These are phyloP conservation scores for Terana coerulea DNA, from an alignment of 768 basidiomycete genomes.

Conservation along the genomic window DNA sequence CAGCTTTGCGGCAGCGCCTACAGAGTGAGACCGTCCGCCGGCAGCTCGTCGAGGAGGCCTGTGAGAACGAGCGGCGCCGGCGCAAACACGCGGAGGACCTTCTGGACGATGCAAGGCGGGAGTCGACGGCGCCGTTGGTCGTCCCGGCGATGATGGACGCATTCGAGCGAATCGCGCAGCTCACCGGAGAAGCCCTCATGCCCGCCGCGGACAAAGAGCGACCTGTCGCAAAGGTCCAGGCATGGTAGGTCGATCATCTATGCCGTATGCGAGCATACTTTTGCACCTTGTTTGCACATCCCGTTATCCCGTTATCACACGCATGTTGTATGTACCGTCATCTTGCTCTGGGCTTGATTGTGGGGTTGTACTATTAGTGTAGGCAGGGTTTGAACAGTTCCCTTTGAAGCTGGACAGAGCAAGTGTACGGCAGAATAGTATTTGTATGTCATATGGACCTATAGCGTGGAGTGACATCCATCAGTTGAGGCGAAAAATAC, in stretches of 20 bases:
- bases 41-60: constrained; percentile 21
- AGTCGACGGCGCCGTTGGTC: constrained; percentile 25
- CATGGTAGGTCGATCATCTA: too few species aligned
- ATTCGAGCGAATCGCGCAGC: constrained; percentile 24
- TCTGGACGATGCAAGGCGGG: constrained; percentile 24
- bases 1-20: constrained; percentile 21
- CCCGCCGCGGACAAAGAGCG: not conserved
- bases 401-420: not conserved
- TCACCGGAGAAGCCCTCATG: constrained; percentile 21
- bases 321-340: not conserved
- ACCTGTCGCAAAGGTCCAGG: not conserved
- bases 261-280: too few species aligned
- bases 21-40: constrained; percentile 16
- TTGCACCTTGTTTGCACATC: too few species aligned
- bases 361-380: not conserved
- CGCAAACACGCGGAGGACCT: constrained; percentile 20
- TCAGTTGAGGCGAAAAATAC: not conserved
- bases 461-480: constrained; percentile 3
- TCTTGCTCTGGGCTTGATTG: not conserved
- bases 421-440: constrained; percentile 1
- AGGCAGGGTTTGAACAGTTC: too few species aligned
- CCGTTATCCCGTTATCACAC: too few species aligned
- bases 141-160: constrained; percentile 31
- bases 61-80: constrained; percentile 21
- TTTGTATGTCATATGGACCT: constrained; percentile 1